Evolutionary conservation across 116 monocot genomes (phyloP).

Genomic region (Zostera marina): DNA sequence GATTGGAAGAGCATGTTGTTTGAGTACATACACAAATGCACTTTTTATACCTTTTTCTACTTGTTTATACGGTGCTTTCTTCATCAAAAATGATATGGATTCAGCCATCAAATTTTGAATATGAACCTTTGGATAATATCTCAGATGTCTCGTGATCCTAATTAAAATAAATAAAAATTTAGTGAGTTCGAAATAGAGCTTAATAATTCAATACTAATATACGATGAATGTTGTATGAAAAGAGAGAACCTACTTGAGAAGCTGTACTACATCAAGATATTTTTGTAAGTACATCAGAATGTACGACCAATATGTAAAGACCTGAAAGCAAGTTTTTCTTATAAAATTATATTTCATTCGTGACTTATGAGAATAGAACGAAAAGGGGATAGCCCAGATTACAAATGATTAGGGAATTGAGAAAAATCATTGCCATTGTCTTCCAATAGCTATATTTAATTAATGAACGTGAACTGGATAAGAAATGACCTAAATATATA

Average conservation of each 20-base stretch:
- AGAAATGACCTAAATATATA: background rate
- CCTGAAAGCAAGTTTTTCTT: slow-evolving; percentile 29
- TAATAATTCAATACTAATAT: no score
- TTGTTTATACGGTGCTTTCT: slow-evolving; percentile 54
- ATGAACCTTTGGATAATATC: slow-evolving; percentile 64
- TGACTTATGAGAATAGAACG: no score
- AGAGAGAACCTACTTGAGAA: slow-evolving; percentile 52
- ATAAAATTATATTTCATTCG: no score
- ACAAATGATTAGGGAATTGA: no score
- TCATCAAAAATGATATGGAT: slow-evolving; percentile 65
- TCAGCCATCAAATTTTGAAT: slow-evolving; percentile 87
- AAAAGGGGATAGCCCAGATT: no score
- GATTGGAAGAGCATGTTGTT: background rate
- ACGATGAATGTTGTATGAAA: background rate
- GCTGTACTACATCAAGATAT: slow-evolving; percentile 52
- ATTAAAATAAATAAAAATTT: background rate
- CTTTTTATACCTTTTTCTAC: slow-evolving; percentile 38
- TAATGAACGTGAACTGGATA: background rate
- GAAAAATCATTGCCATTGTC: no score
- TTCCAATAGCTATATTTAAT: no score
- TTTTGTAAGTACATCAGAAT: slow-evolving; percentile 79
- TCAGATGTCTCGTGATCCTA: slow-evolving; percentile 51
- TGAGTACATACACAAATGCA: background rate
- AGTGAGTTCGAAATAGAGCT: background rate
- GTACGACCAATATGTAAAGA: slow-evolving; percentile 71